phyloP scores from a whole-genome alignment of 2,329 filamentous ascomycete species.

The Dactylonectria estremocensis region DNA sequence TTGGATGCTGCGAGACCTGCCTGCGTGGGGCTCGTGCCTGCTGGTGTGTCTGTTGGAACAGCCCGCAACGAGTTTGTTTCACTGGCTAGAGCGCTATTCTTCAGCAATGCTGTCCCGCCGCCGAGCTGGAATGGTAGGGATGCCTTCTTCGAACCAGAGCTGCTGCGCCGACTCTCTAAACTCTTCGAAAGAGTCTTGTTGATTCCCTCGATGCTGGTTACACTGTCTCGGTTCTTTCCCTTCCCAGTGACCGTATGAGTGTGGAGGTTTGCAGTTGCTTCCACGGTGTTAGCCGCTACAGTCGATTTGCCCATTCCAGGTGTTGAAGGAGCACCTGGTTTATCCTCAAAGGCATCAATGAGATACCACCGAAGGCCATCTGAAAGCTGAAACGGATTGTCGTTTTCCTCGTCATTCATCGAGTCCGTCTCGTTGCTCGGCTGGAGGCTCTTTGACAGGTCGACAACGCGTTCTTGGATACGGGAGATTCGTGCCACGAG shows the following conservation, averaged over 20 bases:
- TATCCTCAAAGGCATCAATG: conserved; percentile 94
- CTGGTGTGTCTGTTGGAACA: conserved; percentile 60
- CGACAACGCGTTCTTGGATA: conserved; percentile 93
- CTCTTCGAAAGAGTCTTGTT: conserved; percentile 88
- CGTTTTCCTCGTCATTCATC: conserved; percentile 80
- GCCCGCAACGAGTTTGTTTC: conserved; percentile 73
- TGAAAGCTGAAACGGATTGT: conserved; percentile 97
- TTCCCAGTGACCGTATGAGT: conserved; percentile 63
- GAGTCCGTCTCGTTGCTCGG: conserved; percentile 65
- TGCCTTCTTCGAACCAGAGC: conserved; percentile 84
- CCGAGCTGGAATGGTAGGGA: conserved; percentile 68
- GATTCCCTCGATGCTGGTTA: conserved; percentile 77
- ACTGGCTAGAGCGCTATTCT: conserved; percentile 68
- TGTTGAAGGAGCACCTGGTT: conserved; percentile 90
- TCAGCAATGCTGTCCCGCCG: conserved; percentile 58
- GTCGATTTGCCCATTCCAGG: conserved; percentile 93
- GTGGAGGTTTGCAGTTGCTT: conserved; percentile 83
- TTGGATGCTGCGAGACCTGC: conserved; percentile 46
- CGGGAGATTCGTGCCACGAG: conserved; percentile 94
- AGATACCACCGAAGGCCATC: conserved; percentile 97
- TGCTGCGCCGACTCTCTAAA: conserved; percentile 91
- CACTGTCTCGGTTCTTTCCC: conserved; percentile 61
- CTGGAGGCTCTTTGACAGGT: conserved; percentile 85
- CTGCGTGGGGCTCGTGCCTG: conserved; percentile 59
- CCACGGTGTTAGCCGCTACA: conserved; percentile 88